phyloP scores from a whole-genome alignment of 2,329 filamentous ascomycete genomes.

The Huntiella bhutanensis region DNA sequence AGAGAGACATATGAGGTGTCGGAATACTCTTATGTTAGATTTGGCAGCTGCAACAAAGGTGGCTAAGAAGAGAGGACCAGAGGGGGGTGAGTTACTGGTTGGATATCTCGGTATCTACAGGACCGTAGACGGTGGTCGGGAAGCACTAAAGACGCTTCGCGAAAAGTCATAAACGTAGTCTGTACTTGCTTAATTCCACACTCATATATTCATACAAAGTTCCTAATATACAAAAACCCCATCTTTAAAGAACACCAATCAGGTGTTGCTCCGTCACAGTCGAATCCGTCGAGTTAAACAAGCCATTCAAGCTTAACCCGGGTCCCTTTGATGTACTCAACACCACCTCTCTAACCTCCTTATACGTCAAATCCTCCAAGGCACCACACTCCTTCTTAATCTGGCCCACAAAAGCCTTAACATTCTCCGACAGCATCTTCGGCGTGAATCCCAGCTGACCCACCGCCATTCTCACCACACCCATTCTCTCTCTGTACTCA shows the following conservation, averaged over 20 bases:
- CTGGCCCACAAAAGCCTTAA: slow-evolving; percentile 55
- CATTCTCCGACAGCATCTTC: slow-evolving; percentile 66
- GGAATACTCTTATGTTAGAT: slow-evolving; percentile 38
- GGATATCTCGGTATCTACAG: slow-evolving; percentile 34
- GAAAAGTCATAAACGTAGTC: neutral
- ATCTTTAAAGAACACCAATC: slow-evolving; percentile 31
- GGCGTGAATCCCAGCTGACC: slow-evolving; percentile 81
- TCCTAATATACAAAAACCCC: slow-evolving; percentile 7
- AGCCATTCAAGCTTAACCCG: slow-evolving; percentile 70
- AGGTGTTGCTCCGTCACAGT: slow-evolving; percentile 33
- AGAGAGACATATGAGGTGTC: slow-evolving; percentile 32
- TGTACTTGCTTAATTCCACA: neutral
- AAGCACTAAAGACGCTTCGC: no score
- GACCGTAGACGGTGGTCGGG: slow-evolving; percentile 11
- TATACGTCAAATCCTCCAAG: slow-evolving; percentile 36
- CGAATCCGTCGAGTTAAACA: slow-evolving; percentile 46
- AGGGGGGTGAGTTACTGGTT: slow-evolving; percentile 28
- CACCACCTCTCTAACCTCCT: slow-evolving; percentile 41
- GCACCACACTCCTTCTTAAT: slow-evolving; percentile 62
- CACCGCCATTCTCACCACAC: slow-evolving; percentile 74
- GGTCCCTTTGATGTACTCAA: slow-evolving; percentile 76
- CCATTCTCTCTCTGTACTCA: slow-evolving; percentile 70
- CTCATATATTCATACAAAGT: no score
- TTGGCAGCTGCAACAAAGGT: slow-evolving; percentile 30
- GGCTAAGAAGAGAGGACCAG: slow-evolving; percentile 23